These are phyloP conservation scores for Osmanthus fragrans DNA, from an alignment of 257 asterid genomes.

Conservation along the genomic window DNA sequence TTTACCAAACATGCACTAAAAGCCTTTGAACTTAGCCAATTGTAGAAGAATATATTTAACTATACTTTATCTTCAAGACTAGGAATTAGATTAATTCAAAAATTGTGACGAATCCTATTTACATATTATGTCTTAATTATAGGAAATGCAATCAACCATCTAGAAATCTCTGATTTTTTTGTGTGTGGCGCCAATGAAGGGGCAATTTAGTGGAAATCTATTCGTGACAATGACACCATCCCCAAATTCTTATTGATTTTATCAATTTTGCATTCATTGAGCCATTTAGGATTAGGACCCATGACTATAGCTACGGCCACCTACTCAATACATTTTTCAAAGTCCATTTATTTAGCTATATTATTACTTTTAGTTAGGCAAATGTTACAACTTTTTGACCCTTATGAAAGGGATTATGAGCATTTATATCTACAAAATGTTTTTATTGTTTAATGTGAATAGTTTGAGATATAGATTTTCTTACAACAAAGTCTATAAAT, in stretches of 20 bases:
- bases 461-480: not conserved
- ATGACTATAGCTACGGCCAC: not conserved
- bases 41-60: not conserved
- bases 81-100: not conserved
- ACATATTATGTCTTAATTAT: constrained; percentile 9
- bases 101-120: not conserved
- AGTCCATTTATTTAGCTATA: not conserved
- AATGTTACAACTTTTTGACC: not conserved
- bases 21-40: not conserved
- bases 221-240: not conserved
- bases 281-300: constrained; percentile 24
- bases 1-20: too few relatives aligned
- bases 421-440: not conserved
- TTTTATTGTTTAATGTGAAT: not conserved
- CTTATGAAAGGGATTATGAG: not conserved
- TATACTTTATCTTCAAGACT: not conserved
- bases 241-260: constrained; percentile 8
- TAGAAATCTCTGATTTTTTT: constrained; percentile 7
- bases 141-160: constrained; percentile 19
- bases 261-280: constrained; percentile 21
- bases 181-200: constrained; percentile 23
- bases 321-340: not conserved
- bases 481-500: too few relatives aligned
- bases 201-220: constrained; percentile 29
- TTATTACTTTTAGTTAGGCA: not conserved